phyloP scores from a whole-genome alignment of 768 basidiomycete genomes.

The Lactarius trivialis region DNA sequence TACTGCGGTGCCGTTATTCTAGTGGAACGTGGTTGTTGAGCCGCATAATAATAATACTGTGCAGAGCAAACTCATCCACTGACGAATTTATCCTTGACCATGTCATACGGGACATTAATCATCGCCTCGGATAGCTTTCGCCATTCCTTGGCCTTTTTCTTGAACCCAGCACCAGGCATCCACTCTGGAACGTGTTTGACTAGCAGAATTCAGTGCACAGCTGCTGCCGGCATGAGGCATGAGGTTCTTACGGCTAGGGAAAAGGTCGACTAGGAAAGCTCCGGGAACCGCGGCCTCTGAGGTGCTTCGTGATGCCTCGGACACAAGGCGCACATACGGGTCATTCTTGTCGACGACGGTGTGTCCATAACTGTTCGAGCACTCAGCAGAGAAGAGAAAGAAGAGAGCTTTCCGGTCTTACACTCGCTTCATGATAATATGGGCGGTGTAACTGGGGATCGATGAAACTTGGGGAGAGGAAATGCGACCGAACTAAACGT shows the following conservation, averaged over 20 bases:
- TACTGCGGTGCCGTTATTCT: conserved; percentile 17
- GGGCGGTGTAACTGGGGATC: conserved; percentile 4
- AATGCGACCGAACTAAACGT: background rate
- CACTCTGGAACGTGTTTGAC: conserved; percentile 27
- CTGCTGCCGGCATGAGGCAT: background rate
- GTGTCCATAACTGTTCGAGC: conserved; percentile 16
- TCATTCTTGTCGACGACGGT: conserved; percentile 17
- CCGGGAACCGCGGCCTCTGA: conserved; percentile 21
- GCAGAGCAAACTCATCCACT: background rate
- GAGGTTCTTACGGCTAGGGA: conserved; percentile 24
- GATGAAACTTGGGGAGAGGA: background rate
- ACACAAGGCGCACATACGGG: conserved; percentile 19
- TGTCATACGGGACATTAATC: conserved; percentile 23
- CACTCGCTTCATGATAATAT: conserved; percentile 16
- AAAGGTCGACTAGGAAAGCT: conserved; percentile 24
- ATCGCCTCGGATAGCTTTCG: conserved; percentile 21
- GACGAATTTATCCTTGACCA: conserved; percentile 23
- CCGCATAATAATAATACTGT: too few species aligned
- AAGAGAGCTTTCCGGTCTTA: background rate
- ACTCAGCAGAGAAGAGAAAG: background rate
- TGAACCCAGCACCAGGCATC: conserved; percentile 27
- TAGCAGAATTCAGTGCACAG: background rate
- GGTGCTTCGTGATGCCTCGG: conserved; percentile 12
- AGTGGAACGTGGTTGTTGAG: background rate
- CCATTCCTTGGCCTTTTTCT: conserved; percentile 21